Percentiles rank a stretch among this genome's conserved stretches.
phyloP scores from a whole-genome alignment of 768 basidiomycete species.

The Mycena polygramma region DNA sequence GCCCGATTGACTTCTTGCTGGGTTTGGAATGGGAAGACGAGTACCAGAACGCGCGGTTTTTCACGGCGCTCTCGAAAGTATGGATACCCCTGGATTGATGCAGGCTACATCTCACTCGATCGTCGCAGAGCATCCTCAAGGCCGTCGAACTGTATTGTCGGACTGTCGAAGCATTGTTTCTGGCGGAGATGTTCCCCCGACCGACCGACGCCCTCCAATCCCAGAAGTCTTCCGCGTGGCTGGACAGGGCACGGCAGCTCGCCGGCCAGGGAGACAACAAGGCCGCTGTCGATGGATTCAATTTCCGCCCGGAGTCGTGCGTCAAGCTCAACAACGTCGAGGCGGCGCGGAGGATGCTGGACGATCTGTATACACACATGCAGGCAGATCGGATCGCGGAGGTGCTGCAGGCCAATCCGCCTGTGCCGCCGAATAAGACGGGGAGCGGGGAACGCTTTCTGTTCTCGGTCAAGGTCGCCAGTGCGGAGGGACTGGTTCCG shows the following conservation, averaged over 20 bases:
- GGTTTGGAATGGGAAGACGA: slow-evolving; percentile 94
- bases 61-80: slow-evolving; percentile 90
- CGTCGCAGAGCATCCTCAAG: slow-evolving; percentile 84
- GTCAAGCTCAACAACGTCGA: slow-evolving; percentile 99
- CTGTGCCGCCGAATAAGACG: slow-evolving; percentile 79
- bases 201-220: slow-evolving; percentile 83
- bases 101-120: neutral
- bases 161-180: slow-evolving; percentile 88
- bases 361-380: slow-evolving; percentile 94
- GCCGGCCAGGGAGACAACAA: slow-evolving; percentile 87
- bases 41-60: slow-evolving; percentile 90
- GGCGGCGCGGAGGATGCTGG: slow-evolving; percentile 88
- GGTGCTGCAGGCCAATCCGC: slow-evolving; percentile 70
- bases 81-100: neutral
- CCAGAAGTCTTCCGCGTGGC: slow-evolving; percentile 89
- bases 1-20: slow-evolving; percentile 89
- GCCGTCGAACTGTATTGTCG: slow-evolving; percentile 93
- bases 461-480: slow-evolving; percentile 93
- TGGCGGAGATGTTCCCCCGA: slow-evolving; percentile 93
- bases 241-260: slow-evolving; percentile 88
- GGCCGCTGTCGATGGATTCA: slow-evolving; percentile 83
- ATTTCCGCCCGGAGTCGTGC: slow-evolving; percentile 92
- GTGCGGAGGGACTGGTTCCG: slow-evolving; percentile 89
- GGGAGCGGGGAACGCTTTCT: slow-evolving; percentile 75
- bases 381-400: slow-evolving; percentile 88